A percentile compares a stretch with the other conserved stretches of the same genome.
Conservation (phyloP, 2,329 filamentous ascomycete genomes). For the Thelonectria olida region DNA sequence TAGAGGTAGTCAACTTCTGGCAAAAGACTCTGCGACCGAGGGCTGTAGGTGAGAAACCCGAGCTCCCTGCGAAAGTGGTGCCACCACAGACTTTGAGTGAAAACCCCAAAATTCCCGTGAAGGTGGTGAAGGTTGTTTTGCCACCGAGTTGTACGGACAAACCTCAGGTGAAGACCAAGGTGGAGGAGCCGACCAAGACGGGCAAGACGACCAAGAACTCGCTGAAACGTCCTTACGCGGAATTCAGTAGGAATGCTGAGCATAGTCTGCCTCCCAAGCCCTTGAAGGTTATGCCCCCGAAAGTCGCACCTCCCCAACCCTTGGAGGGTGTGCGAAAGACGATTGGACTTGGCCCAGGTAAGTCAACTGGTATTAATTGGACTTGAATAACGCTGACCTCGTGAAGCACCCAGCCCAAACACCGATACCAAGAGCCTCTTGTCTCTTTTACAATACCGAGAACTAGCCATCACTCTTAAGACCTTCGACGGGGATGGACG, state of each 20-base stretch:
- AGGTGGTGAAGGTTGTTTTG: background rate
- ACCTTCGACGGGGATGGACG: background rate
- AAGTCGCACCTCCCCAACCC: background rate
- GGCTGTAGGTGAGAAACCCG: background rate
- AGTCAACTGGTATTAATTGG: background rate
- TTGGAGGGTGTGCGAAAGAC: background rate
- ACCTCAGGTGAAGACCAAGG: background rate
- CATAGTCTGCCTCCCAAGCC: too few relatives aligned
- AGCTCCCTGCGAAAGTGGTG: background rate
- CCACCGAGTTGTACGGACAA: background rate
- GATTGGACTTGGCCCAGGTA: conserved; percentile 27
- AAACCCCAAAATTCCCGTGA: background rate
- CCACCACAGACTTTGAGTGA: too few relatives aligned
- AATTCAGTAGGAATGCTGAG: too few relatives aligned
- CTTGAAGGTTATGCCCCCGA: too few relatives aligned
- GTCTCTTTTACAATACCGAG: conserved; percentile 28
- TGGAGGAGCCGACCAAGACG: background rate
- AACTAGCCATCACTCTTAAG: conserved; percentile 23
- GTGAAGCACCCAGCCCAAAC: conserved; percentile 26
- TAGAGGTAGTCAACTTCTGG: background rate
- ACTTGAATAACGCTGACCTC: background rate
- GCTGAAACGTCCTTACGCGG: background rate
- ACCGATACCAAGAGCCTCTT: conserved; percentile 25
- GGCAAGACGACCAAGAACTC: background rate
- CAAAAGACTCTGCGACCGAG: background rate